Percentiles rank a stretch among this genome's conserved stretches.
phyloP scores from a whole-genome alignment of 495 filamentous ascomycete genomes.

The Articulospora tetracladia region DNA sequence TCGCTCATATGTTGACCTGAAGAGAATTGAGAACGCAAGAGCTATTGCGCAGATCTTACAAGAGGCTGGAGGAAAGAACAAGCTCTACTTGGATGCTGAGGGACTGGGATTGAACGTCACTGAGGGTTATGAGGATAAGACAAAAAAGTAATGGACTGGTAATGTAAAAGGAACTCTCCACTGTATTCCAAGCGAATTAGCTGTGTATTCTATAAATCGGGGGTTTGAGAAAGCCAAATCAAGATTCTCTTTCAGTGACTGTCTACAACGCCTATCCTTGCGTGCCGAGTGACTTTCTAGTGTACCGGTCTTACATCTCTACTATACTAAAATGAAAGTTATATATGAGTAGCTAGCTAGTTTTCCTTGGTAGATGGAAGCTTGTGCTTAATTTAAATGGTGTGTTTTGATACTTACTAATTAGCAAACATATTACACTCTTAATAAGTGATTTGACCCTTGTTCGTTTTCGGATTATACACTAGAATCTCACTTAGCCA shows the following conservation, averaged over 20 bases:
- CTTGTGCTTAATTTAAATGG: too few relatives aligned
- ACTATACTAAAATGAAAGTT: too few relatives aligned
- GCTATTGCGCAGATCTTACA: constrained; percentile 80
- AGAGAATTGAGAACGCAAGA: constrained; percentile 94
- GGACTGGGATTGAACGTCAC: constrained; percentile 85
- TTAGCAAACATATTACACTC: too few relatives aligned
- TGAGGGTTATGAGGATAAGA: constrained; percentile 29
- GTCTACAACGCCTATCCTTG: too few relatives aligned
- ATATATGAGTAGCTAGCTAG: too few relatives aligned
- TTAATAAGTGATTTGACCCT: too few relatives aligned
- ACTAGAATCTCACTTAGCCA: too few relatives aligned
- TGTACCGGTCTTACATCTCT: too few relatives aligned
- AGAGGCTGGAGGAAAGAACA: constrained; percentile 84
- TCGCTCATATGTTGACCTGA: constrained; percentile 91
- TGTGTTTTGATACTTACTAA: too few relatives aligned
- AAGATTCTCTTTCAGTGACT: neutral
- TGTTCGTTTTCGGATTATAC: too few relatives aligned
- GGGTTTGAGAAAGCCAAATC: neutral
- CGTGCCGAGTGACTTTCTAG: too few relatives aligned
- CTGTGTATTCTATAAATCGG: constrained; percentile 21
- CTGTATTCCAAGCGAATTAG: constrained; percentile 24
- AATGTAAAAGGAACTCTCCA: constrained; percentile 27
- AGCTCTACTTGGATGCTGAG: constrained; percentile 85
- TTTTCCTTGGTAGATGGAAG: too few relatives aligned
- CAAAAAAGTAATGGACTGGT: constrained; percentile 24